Evolutionary conservation across 768 basidiomycete genomes (phyloP).

Genomic region (Cyclocybe cylindracea): DNA sequence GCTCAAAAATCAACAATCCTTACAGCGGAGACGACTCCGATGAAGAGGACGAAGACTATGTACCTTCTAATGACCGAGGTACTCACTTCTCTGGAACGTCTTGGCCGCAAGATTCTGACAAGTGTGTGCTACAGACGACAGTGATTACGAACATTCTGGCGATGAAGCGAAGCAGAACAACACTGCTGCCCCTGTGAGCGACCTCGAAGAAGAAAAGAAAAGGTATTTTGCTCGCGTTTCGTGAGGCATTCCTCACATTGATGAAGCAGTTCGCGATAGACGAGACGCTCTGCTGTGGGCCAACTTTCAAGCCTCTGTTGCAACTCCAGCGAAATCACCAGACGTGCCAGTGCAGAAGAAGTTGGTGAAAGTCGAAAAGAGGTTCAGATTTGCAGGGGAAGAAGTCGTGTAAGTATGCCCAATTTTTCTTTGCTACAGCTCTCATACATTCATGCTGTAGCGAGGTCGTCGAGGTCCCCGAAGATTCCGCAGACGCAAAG

Average conservation of each 20-base stretch:
- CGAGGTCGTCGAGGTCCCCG: constrained; percentile 72
- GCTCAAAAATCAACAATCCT: neutral
- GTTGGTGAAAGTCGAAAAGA: constrained; percentile 68
- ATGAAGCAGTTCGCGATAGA: constrained; percentile 37
- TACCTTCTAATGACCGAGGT: constrained; percentile 52
- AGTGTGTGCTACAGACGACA: constrained; percentile 6
- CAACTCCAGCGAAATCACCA: constrained; percentile 24
- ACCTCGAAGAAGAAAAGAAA: constrained; percentile 39
- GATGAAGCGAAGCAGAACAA: constrained; percentile 4
- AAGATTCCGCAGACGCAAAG: constrained; percentile 72
- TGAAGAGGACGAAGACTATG: constrained; percentile 73
- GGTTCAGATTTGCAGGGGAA: constrained; percentile 77
- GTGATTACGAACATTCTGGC: constrained; percentile 21
- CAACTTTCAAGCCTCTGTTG: constrained; percentile 65
- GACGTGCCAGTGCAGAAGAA: constrained; percentile 22
- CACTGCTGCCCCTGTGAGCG: constrained; percentile 3
- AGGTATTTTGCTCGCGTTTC: constrained; percentile 24
- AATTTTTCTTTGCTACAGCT: constrained; percentile 5
- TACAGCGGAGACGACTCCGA: constrained; percentile 40
- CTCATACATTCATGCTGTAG: constrained; percentile 35
- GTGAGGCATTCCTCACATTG: constrained; percentile 1
- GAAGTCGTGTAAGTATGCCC: constrained; percentile 58
- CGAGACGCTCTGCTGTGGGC: constrained; percentile 69
- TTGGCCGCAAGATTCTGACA: neutral
- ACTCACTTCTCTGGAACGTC: neutral